A percentile compares a stretch with the other conserved stretches of the same genome.
These are phyloP conservation scores for Capsicum chinense DNA, from an alignment of 257 asterid genomes.

Conservation along the genomic window DNA sequence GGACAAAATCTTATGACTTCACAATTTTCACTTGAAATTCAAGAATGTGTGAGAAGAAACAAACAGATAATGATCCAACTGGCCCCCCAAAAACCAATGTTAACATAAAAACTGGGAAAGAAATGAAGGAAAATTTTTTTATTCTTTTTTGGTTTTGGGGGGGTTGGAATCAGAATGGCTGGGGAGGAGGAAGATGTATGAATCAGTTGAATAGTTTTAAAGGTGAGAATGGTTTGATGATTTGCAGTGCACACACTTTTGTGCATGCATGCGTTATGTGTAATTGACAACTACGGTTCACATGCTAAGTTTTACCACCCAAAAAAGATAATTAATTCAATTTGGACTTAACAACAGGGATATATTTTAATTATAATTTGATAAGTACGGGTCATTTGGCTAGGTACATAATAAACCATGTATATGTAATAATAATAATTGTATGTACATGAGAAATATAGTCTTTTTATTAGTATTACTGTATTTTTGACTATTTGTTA, in stretches of 20 bases:
- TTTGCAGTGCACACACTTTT: background rate
- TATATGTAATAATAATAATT: too few species aligned
- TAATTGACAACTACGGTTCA: background rate
- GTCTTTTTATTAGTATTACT: background rate
- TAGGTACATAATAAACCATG: background rate
- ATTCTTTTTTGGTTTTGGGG: background rate
- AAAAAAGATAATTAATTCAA: background rate
- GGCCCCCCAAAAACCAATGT: slow-evolving; percentile 21
- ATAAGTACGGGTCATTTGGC: background rate
- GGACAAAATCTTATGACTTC: background rate
- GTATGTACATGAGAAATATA: background rate
- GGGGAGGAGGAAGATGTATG: slow-evolving; percentile 24
- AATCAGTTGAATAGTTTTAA: background rate
- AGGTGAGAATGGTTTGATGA: background rate
- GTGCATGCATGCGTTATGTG: slow-evolving; percentile 28
- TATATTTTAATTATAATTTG: background rate
- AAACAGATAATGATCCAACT: background rate
- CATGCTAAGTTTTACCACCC: background rate
- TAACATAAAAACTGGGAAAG: background rate
- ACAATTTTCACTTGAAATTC: background rate
- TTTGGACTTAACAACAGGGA: background rate
- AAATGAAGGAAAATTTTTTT: background rate
- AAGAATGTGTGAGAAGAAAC: background rate
- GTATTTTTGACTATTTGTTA: background rate
- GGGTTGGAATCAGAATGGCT: background rate